Evolutionary conservation across 495 filamentous ascomycete genomes (phyloP), one percentile per base, ranked within the genome.

Genomic region (Bathelium albidoporum): DNA sequence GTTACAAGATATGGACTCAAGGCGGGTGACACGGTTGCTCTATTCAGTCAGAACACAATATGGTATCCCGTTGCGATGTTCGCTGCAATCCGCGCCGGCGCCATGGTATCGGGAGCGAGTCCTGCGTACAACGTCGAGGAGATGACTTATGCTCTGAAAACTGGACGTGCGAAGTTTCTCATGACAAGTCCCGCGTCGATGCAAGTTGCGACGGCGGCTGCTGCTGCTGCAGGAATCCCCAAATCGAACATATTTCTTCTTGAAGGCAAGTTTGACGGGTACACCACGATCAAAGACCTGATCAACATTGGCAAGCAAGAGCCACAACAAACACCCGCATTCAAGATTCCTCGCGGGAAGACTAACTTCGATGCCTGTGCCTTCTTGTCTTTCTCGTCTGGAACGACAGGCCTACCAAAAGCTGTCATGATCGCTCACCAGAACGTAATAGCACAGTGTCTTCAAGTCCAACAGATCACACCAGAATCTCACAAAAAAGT

Each of bases 1-100:
- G 78, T 80, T 29, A 77, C 75, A 60, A 70, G 77, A 20, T 79
- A 83, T 72, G 77, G 78, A 1, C 69, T 86, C 20, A 62, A 73
- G 16, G 64, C 70, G 1, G 79, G 80, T 0, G 70, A 86, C 1
- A 80, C 79, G 0, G 78, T 86, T 5, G 75, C 81, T 0, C 69
- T 86, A 1, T 85, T 85, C 68, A 80, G 77, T 64, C 77, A 75
- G 29, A 85, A 85, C 68, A 81, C 77, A 14, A 81, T 86, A 60
- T 84, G 81, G 81, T 84, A 85, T 68, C 83, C 83, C 1, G 78
- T 84, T 14, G 80, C 81, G 16, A 78, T 87, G 76, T 78, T 83
- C 59, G 81, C 74, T 2, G 75, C 78, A 7, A 68, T 80, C n/a
- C 75, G 81, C 7, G 79, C 70, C 9, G 72, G 72, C 1, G 82